Conservation (phyloP, 73 alveolate species). For the Tetrahymena malaccensis region DNA sequence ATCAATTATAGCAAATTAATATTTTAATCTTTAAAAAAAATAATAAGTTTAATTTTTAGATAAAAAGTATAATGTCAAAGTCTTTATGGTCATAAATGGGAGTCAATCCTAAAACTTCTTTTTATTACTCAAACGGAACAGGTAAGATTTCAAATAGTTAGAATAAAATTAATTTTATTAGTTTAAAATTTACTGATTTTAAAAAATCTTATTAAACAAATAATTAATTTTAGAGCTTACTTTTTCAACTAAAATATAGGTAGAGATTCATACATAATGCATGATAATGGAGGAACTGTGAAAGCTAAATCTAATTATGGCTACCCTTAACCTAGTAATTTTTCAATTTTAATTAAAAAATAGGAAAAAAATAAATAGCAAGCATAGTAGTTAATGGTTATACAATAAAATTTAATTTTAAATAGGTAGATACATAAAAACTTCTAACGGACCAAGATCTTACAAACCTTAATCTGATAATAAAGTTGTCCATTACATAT, state of each 20-base stretch:
- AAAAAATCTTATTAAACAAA: neutral
- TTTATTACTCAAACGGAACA: neutral
- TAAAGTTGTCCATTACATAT: neutral
- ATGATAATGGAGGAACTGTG: neutral
- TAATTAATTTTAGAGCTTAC: neutral
- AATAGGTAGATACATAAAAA: neutral
- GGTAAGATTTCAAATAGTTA: neutral
- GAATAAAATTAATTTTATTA: neutral
- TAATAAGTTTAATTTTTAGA: neutral
- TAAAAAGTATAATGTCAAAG: neutral
- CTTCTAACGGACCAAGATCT: neutral
- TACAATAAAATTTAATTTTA: neutral
- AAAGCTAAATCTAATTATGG: neutral
- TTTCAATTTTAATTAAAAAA: neutral
- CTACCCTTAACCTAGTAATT: neutral
- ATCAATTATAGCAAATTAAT: neutral
- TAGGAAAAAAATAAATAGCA: neutral
- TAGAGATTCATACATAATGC: neutral
- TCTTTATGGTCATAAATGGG: neutral
- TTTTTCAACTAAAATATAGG: neutral
- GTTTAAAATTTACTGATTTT: neutral
- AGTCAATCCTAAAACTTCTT: neutral
- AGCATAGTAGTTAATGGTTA: neutral
- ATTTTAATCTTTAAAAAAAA: neutral
- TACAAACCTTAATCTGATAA: neutral